A percentile compares a stretch with the other conserved stretches of the same genome.
phyloP scores from a whole-genome alignment of 1,284 basidiomycete genomes.

The Pseudozyma pruni region DNA sequence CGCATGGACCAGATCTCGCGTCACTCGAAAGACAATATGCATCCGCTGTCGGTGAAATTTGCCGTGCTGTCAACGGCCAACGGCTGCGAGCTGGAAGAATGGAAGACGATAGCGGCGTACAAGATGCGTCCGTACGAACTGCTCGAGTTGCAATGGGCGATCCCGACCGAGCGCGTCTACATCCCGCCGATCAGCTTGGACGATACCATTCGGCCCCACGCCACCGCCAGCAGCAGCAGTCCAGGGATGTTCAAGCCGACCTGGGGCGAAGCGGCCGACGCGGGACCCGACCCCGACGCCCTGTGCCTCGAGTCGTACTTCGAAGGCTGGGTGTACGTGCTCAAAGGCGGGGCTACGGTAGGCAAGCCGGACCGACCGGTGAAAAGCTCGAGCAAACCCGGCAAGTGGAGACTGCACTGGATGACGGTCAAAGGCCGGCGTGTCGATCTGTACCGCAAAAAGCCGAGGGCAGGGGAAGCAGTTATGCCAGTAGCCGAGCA shows the following conservation, averaged over 20 bases:
- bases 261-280: slow-evolving; percentile 9
- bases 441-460: slow-evolving; percentile 46
- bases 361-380: slow-evolving; percentile 8
- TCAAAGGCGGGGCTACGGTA: slow-evolving; percentile 33
- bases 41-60: slow-evolving; percentile 43
- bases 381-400: slow-evolving; percentile 15
- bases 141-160: slow-evolving; percentile 51
- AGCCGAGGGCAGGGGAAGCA: slow-evolving; percentile 31
- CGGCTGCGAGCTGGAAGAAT: slow-evolving; percentile 54
- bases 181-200: slow-evolving; percentile 22
- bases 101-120: slow-evolving; percentile 50
- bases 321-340: slow-evolving; percentile 58
- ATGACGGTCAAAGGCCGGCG: slow-evolving; percentile 49
- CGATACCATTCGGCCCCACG: slow-evolving; percentile 7
- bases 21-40: slow-evolving; percentile 23
- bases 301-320: slow-evolving; percentile 46
- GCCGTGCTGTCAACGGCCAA: slow-evolving; percentile 47
- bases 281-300: slow-evolving; percentile 15
- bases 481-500: slow-evolving; percentile 21
- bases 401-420: slow-evolving; percentile 59
- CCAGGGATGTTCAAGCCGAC: slow-evolving; percentile 5
- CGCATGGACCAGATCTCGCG: slow-evolving; percentile 43
- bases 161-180: slow-evolving; percentile 47
- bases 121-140: slow-evolving; percentile 52
- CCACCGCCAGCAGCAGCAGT: background rate